phyloP scores from a whole-genome alignment of 2,329 filamentous ascomycete species.

The Phaeosphaeria sp. region DNA sequence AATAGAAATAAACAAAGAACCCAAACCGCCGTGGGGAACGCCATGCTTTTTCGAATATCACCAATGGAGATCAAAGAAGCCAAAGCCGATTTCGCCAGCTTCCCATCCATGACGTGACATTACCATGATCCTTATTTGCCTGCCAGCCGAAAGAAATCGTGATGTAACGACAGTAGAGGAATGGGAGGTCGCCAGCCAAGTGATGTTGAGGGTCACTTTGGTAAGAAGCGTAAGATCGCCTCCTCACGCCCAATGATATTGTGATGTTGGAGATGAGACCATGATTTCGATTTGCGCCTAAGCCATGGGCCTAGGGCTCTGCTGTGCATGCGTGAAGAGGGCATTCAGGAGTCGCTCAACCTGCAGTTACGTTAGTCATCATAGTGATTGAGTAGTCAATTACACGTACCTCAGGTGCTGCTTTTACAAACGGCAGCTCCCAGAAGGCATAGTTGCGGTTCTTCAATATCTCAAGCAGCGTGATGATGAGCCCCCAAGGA shows the following conservation, averaged over 20 bases:
- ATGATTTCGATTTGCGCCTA: slow-evolving; percentile 24
- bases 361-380: slow-evolving; percentile 32
- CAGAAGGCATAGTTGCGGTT: slow-evolving; percentile 93
- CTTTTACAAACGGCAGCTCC: slow-evolving; percentile 89
- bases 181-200: slow-evolving; percentile 13
- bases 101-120: slow-evolving; percentile 10
- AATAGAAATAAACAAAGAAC: slow-evolving; percentile 7
- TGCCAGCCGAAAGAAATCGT: slow-evolving; percentile 31
- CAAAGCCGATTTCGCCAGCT: slow-evolving; percentile 3
- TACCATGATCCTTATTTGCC: slow-evolving; percentile 30
- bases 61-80: slow-evolving; percentile 14
- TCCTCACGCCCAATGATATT: slow-evolving; percentile 9
- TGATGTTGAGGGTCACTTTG: slow-evolving; percentile 23
- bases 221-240: slow-evolving; percentile 20
- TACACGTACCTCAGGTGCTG: slow-evolving; percentile 72
- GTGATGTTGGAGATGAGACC: no score
- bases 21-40: slow-evolving; percentile 14
- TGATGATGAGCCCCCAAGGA: slow-evolving; percentile 92
- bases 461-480: slow-evolving; percentile 86
- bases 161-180: slow-evolving; percentile 21
- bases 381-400: neutral
- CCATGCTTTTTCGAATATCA: slow-evolving; percentile 22
- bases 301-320: slow-evolving; percentile 52
- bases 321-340: slow-evolving; percentile 54
- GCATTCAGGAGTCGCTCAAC: slow-evolving; percentile 55